Evolutionary conservation across 768 basidiomycete genomes (phyloP).

Genomic region (Boletus edulis): DNA sequence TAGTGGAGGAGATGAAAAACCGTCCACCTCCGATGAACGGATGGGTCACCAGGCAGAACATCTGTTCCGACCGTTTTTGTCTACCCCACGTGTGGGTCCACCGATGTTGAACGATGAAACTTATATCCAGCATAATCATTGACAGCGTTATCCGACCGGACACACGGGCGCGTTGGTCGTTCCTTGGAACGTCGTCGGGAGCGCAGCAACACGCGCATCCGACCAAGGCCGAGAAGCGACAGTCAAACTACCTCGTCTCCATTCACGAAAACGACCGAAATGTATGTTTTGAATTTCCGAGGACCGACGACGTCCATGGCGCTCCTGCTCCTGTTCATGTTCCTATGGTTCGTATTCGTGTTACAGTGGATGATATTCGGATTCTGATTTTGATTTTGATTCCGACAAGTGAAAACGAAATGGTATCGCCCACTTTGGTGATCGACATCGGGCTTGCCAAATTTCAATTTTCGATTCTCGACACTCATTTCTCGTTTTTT

Average conservation of each 20-base stretch:
- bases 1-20: conserved; percentile 6
- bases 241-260: not conserved
- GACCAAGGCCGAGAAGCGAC: no score
- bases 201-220: not conserved
- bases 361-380: no score
- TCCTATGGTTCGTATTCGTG: no score
- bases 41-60: not conserved
- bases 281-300: conserved; percentile 23
- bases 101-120: not conserved
- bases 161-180: no score
- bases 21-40: conserved; percentile 8
- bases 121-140: not conserved
- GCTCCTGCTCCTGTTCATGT: not conserved
- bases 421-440: not conserved
- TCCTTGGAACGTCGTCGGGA: not conserved
- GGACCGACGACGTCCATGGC: conserved; percentile 9
- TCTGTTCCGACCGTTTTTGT: not conserved
- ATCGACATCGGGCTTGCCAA: no score
- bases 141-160: not conserved
- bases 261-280: conserved; percentile 10
- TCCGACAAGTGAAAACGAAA: no score
- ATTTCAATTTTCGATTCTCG: no score
- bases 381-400: no score
- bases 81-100: not conserved
- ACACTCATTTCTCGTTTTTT: no score